Evolutionary conservation across 805 yeast genomes (phyloP), one percentile per base, ranked within the genome.

Genomic region (Cyberlindnera mississippiensis): DNA sequence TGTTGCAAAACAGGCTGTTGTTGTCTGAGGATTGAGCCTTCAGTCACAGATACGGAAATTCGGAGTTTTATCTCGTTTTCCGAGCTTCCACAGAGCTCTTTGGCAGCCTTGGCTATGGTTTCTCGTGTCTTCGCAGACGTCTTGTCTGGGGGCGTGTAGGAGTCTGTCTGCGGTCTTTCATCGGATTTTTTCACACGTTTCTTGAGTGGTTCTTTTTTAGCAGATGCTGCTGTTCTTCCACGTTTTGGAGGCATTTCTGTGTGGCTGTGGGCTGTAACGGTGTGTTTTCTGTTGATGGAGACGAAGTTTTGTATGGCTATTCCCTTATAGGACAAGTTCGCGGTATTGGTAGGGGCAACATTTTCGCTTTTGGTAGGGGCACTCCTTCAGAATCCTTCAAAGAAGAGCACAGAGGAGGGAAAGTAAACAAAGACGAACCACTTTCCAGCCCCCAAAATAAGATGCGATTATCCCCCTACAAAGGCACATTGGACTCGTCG

Each of bases 121-220:
- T 26, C 32, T 24, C 33, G 32, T 29, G 44, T 27, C 22, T 34
- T 28, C 9, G 31, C n/a, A 4, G 31, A 15, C 4, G 26, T 28
- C 12, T 42, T 10, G 11, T 32, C 26, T 30, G 36, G 19, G 8
- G 51, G 51, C 16, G 18, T 40, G 32, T 49, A 46, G 1, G 50
- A 40, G 16, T 49, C 51, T 13, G 42, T 35, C 17, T 10, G 24
- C 0, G 35, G 36, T 15, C 8, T 28, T 11, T 28, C 16, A 4
- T 5, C 27, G 15, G 28, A 42, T 20, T 11, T 43, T 39, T 33
- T 36, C 22, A 31, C 16, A 9, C 44, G 38, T 20, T 33, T 40
- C 11, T n/a, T 31, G 12, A 33, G 20, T 13, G 41, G 39, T n/a
- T n/a, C n/a, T 19, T 32, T 22, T 20, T 27, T 18, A 20, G n/a